These are phyloP conservation scores for Blastobotrys attinorum DNA, from an alignment of 805 yeast genomes.

Conservation along the genomic window DNA sequence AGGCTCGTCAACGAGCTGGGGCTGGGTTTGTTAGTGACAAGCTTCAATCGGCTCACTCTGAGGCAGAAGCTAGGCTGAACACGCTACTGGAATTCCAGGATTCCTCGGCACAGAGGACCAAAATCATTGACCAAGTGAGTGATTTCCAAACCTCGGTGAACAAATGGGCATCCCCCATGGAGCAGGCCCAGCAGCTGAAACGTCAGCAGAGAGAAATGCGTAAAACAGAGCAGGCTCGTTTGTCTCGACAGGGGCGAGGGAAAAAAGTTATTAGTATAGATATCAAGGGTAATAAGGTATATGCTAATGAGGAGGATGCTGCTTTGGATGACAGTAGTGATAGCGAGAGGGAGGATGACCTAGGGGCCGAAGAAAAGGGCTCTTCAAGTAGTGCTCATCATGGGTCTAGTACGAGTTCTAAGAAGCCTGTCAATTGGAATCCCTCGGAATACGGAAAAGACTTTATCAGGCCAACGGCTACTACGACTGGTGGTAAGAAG, in stretches of 20 bases:
- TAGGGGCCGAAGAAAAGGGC: constrained; percentile 1
- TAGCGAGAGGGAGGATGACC: constrained; percentile 4
- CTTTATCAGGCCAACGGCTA: constrained; percentile 14
- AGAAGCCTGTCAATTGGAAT: constrained; percentile 11
- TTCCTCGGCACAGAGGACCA: constrained; percentile 82
- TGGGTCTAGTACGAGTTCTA: background rate
- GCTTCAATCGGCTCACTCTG: constrained; percentile 10
- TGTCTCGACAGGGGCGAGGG: constrained; percentile 62
- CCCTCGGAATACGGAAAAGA: constrained; percentile 14
- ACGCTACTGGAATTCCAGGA: constrained; percentile 73
- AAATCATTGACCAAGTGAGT: constrained; percentile 85
- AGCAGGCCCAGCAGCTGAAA: constrained; percentile 79
- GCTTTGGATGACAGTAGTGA: constrained; percentile 1
- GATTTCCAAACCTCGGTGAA: constrained; percentile 65
- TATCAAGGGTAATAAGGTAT: constrained; percentile 72
- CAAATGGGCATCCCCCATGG: constrained; percentile 77
- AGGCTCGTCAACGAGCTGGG: constrained; percentile 34
- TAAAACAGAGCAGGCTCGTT: constrained; percentile 51
- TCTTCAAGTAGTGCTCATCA: background rate
- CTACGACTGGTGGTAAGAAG: background rate
- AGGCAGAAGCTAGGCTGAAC: constrained; percentile 69
- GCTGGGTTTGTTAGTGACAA: background rate
- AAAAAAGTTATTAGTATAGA: constrained; percentile 69
- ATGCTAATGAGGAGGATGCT: constrained; percentile 13
- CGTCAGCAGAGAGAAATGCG: constrained; percentile 72